phyloP scores from a whole-genome alignment of 2,329 filamentous ascomycete genomes.

The Rutstroemia sp. region DNA sequence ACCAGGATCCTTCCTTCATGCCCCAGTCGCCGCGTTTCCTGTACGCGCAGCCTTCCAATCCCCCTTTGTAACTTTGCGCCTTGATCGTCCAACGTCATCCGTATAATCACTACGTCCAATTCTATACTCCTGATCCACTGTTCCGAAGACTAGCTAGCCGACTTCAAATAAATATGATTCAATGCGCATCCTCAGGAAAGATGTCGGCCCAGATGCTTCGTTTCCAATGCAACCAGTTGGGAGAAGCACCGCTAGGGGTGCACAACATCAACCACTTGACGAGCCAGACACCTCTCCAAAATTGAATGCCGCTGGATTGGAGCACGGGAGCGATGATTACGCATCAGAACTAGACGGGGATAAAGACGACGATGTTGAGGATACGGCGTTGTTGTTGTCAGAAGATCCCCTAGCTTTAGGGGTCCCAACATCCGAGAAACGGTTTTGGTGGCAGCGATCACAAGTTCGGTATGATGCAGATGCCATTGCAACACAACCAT shows the following conservation, averaged over 20 bases:
- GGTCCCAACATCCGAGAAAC: slow-evolving; percentile 13
- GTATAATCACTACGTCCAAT: background rate
- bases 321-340: slow-evolving; percentile 18
- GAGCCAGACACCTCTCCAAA: slow-evolving; percentile 30
- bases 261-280: background rate
- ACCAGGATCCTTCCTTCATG: background rate
- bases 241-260: background rate
- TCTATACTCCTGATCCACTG: background rate
- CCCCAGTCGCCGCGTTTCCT: background rate
- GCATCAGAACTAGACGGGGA: background rate
- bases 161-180: background rate
- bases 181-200: background rate
- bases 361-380: slow-evolving; percentile 9
- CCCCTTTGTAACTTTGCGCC: background rate
- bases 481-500: slow-evolving; percentile 22
- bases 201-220: background rate
- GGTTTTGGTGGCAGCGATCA: slow-evolving; percentile 22
- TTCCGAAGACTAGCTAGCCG: background rate
- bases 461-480: slow-evolving; percentile 15
- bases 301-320: slow-evolving; percentile 39
- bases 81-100: background rate
- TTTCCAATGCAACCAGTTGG: background rate
- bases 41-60: background rate
- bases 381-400: background rate
- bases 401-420: slow-evolving; percentile 11